Base-by-base conservation (phyloP, 2,329 filamentous ascomycete species). In the Dothidotthia symphoricarpi region DNA sequence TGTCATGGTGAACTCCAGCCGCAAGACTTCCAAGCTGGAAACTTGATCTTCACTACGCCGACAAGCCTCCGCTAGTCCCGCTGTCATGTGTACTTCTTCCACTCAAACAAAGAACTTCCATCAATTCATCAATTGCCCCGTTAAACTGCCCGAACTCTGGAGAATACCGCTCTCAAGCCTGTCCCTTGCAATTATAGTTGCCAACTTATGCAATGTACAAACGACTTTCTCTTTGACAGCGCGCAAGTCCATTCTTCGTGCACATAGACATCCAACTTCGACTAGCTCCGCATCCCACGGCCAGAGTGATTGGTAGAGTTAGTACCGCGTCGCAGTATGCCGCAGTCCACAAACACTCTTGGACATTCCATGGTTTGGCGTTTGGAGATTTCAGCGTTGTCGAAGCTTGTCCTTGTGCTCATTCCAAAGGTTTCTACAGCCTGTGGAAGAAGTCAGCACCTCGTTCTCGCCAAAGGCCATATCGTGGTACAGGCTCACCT, bases 381-480 rank as follows among this genome's bases (percentile, higher is more conserved):
- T n/a, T n/a, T n/a, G n/a, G n/a, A n/a, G n/a, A n/a, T n/a, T n/a
- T 68, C 63, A 93, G 56, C 85, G 77, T 55, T 86, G 83, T 47
- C 81, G 78, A 49, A 95, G 70, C 41, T 75, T 74, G 36, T 74
- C 74, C 64, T 86, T 86, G 64, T 94, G 84, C 53, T 84, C 75
- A 42, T 84, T 71, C 91, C 91, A 97, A 59, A 95, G 95, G 46
- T 85, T 84, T 62, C 80, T 80, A 68, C 91, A 97, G 14, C 80
- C 78, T 45, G 80, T 7, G 31, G 3, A 13, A 12, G 16, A 7
- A 22, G 32, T 49, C 31, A 50, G 47, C 31, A 24, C 27, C 12
- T 25, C 11, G 85, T 25, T 16, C 7, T 13, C n/a, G 39, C 15
- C 9, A 12, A 22, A 2, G 4, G 22, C n/a, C 19, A 22, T 22